These are phyloP conservation scores for Silene conica DNA, from an alignment of 148 eudicot genomes.

Conservation along the genomic window DNA sequence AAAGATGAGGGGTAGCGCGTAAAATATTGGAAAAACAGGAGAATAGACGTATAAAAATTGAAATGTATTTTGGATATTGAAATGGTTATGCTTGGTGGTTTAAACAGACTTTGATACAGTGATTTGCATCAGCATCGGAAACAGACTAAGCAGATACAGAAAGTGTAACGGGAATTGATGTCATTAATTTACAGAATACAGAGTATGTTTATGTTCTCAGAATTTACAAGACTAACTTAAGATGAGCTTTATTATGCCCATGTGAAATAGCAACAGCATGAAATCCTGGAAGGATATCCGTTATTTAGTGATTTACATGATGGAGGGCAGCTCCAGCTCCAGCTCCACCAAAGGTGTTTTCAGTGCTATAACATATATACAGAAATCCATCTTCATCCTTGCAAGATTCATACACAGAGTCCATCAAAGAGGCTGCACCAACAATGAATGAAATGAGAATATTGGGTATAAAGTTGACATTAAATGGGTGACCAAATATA, in stretches of 20 bases:
- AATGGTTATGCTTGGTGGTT: neutral
- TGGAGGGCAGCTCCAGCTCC: constrained; percentile 10
- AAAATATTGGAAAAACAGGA: too few species aligned
- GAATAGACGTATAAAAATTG: too few species aligned
- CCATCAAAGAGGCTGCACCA: constrained; percentile 64
- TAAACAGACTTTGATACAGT: neutral
- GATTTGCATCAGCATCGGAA: neutral
- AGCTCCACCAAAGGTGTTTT: constrained; percentile 73
- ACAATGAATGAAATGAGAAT: neutral
- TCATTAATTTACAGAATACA: neutral
- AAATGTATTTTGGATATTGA: too few species aligned
- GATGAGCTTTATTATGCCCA: constrained; percentile 5
- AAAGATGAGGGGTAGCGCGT: too few species aligned
- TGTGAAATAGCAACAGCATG: constrained; percentile 7
- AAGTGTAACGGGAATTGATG: neutral
- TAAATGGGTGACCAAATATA: neutral
- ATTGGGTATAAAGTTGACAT: neutral
- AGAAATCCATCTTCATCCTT: constrained; percentile 96
- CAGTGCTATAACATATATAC: constrained; percentile 92
- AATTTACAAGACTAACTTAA: neutral
- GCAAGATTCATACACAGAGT: constrained; percentile 63
- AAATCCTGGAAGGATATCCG: too few species aligned
- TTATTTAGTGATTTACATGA: constrained; percentile 9
- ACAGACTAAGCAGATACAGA: neutral
- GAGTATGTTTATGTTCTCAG: too few species aligned